A percentile compares a stretch with the other conserved stretches of the same genome.
Conservation (phyloP, 2,329 filamentous ascomycete genomes). For the Ophioceras dolichostomum region DNA sequence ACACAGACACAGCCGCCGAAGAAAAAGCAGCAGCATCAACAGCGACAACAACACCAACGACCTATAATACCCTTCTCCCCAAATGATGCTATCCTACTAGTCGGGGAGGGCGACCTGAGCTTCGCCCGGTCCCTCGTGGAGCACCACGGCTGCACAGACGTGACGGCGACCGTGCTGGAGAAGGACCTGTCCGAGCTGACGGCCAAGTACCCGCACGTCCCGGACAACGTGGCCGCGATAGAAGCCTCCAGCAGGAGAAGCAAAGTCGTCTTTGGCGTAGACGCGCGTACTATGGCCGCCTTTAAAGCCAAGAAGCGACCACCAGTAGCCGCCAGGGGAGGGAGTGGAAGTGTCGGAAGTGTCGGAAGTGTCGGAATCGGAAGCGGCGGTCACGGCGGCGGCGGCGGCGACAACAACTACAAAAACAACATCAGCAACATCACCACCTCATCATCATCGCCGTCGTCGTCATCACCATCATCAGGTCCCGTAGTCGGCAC, state of each 20-base stretch:
- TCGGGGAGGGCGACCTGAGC: conserved; percentile 74
- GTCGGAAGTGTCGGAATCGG: too few relatives aligned
- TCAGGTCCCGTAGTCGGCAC: conserved; percentile 18
- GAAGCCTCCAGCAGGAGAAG: conserved; percentile 14
- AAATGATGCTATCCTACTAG: conserved; percentile 58
- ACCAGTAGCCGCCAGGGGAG: too few relatives aligned
- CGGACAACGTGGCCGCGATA: conserved; percentile 44
- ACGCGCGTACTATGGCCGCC: conserved; percentile 50
- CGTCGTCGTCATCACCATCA: too few relatives aligned
- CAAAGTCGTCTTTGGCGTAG: conserved; percentile 47
- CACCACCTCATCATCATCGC: not conserved
- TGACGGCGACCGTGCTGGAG: conserved; percentile 62
- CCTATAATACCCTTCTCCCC: conserved; percentile 56
- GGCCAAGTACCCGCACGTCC: conserved; percentile 63
- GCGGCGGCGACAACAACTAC: conserved; percentile 23
- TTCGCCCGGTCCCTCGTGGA: conserved; percentile 57
- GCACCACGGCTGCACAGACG: conserved; percentile 51
- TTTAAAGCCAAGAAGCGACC: not conserved
- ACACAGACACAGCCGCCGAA: not conserved
- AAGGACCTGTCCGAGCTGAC: conserved; percentile 40
- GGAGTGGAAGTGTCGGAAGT: too few relatives aligned
- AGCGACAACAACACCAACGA: not conserved
- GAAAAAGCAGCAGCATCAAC: too few relatives aligned
- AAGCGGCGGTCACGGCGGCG: too few relatives aligned
- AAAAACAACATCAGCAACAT: conserved; percentile 17